Evolutionary conservation across 2,329 filamentous ascomycete species (phyloP), one percentile per base, ranked within the genome.

Genomic region (Paracoccidioides brasiliensis): DNA sequence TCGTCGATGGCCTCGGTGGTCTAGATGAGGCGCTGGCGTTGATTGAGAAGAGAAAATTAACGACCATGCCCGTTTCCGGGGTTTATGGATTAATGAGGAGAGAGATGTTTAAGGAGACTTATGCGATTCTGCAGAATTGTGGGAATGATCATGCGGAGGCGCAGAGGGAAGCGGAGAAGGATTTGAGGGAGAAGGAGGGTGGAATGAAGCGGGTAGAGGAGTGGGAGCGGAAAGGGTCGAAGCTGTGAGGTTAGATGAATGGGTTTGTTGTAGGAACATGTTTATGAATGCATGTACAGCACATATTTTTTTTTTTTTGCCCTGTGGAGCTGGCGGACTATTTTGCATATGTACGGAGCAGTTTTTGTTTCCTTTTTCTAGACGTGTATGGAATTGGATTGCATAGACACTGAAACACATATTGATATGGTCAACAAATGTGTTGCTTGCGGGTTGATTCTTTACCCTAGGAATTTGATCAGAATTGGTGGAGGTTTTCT

Each of bases 71-170:
- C 0, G 77, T 79, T 60, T 80, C 78, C 38, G 82, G 82, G 9
- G 80, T 86, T 32, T 91, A 89, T 67, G 83, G 84, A 3, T 65
- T 77, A 55, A 71, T 93, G 66, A 91, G 90, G 76, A 73, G 77
- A 58, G 87, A 90, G 71, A 85, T 91, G 81, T 89, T 84, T 69
- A 76, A 80, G 28, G 81, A 86, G 66, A 78, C 80, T 5, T 66
- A 89, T 38, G 77, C 69, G 14, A 73, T 81, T 62, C 67, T 90
- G 60, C 78, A 78, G 56, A 72, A 72, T 3, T 74, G 78, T 55
- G 71, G 71, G 33, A 72, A 76, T 61, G 79, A 76, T 35, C 67
- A 72, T 49, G 63, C 64, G 58, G 66, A 69, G 49, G 66, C 64
- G 38, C 74, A 77, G 58, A 77, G 82, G 64, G 72, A 72, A 63